phyloP scores from a whole-genome alignment of 805 yeast species.

The Zygosaccharomyces bisporus region DNA sequence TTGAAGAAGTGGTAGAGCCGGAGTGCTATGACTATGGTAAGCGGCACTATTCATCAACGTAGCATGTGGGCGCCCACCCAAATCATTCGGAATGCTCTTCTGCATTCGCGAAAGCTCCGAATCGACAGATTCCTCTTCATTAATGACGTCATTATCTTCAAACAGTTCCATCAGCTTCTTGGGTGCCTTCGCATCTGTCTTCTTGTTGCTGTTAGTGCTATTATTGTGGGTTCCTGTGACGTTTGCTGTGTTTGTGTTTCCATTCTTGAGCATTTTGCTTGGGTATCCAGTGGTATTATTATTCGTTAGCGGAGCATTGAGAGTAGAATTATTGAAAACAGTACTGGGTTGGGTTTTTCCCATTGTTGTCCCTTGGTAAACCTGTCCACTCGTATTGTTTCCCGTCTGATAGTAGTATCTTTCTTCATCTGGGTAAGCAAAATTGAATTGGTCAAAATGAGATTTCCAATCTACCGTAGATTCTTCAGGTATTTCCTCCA shows the following conservation, averaged over 20 bases:
- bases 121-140: constrained; percentile 20
- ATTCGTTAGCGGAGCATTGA: constrained; percentile 27
- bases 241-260: constrained; percentile 34
- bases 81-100: constrained; percentile 16
- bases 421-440: constrained; percentile 36
- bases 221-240: constrained; percentile 23
- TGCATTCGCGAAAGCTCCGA: constrained; percentile 21
- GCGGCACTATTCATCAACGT: constrained; percentile 15
- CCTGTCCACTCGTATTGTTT: constrained; percentile 18
- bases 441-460: constrained; percentile 27
- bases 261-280: constrained; percentile 23
- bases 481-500: constrained; percentile 36
- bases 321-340: constrained; percentile 27
- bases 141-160: constrained; percentile 45
- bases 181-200: constrained; percentile 48
- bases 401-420: constrained; percentile 27
- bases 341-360: constrained; percentile 29
- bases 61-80: constrained; percentile 23
- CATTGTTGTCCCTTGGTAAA: constrained; percentile 32
- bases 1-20: constrained; percentile 29
- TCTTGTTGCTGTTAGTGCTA: constrained; percentile 32
- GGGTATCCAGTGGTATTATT: constrained; percentile 21
- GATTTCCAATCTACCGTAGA: constrained; percentile 25
- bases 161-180: constrained; percentile 67
- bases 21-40: constrained; percentile 30